Conservation (phyloP, 805 yeast genomes). For the Spathaspora hagerdaliae region DNA sequence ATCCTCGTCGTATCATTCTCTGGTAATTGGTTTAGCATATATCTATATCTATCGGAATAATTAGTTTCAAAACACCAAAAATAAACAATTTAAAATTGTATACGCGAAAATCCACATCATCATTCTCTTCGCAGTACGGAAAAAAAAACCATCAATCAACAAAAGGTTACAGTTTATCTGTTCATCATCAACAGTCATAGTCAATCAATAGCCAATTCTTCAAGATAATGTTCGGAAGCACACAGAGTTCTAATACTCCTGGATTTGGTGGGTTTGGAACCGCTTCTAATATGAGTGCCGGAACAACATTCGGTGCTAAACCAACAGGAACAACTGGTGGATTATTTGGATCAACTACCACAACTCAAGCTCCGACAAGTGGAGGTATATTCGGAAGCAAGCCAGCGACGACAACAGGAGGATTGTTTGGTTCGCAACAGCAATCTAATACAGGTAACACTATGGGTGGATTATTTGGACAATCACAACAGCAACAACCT, state of each 20-base stretch:
- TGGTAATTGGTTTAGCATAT: too few relatives aligned
- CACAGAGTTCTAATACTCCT: neutral
- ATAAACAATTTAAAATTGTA: too few relatives aligned
- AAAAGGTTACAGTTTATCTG: too few relatives aligned
- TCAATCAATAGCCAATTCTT: too few relatives aligned
- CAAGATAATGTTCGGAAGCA: neutral
- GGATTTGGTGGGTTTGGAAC: conserved; percentile 1
- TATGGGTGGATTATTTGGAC: conserved; percentile 16
- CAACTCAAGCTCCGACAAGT: neutral
- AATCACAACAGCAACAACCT: conserved; percentile 5
- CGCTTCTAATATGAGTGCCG: neutral
- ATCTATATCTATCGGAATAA: too few relatives aligned
- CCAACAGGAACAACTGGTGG: conserved; percentile 18
- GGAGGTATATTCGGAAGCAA: conserved; percentile 16
- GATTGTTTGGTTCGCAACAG: conserved; percentile 5
- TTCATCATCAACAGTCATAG: too few relatives aligned
- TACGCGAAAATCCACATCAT: too few relatives aligned
- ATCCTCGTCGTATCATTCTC: conserved; percentile 1
- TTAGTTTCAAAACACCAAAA: too few relatives aligned
- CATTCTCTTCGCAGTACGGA: too few relatives aligned
- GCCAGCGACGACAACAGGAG: conserved; percentile 6
- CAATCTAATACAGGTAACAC: conserved; percentile 6
- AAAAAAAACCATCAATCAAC: too few relatives aligned
- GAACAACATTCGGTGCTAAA: conserved; percentile 1
- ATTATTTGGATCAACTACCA: conserved; percentile 16